Evolutionary conservation across 2,329 filamentous ascomycete species (phyloP).

Genomic region (Chaetomium globosum): DNA sequence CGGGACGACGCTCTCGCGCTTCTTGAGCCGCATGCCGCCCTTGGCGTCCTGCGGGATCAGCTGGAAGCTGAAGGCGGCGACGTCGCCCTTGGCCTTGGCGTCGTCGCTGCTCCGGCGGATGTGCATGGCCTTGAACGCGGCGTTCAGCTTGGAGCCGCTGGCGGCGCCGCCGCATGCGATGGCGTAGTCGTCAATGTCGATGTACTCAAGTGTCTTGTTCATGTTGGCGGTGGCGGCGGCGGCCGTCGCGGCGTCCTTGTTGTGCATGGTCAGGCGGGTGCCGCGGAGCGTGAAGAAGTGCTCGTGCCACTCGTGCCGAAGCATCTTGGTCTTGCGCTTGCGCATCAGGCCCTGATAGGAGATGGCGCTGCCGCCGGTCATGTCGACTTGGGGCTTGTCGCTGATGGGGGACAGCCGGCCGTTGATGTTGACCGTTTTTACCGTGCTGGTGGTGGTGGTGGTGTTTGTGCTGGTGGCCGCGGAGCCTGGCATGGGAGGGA

Average conservation of each 20-base stretch:
- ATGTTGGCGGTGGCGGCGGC: conserved; percentile 52
- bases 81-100: conserved; percentile 53
- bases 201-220: conserved; percentile 70
- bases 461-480: conserved; percentile 16
- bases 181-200: conserved; percentile 87
- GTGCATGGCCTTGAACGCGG: conserved; percentile 80
- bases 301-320: conserved; percentile 92
- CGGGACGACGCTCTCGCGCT: conserved; percentile 54
- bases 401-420: conserved; percentile 41
- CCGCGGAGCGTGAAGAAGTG: conserved; percentile 85
- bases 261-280: conserved; percentile 75
- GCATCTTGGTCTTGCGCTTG: conserved; percentile 85
- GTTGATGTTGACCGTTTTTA: conserved; percentile 34
- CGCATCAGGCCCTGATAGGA: conserved; percentile 87
- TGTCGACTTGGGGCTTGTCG: conserved; percentile 39
- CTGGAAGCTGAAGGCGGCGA: conserved; percentile 80
- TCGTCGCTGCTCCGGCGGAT: conserved; percentile 60
- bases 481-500: conserved; percentile 44
- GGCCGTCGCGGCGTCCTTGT: conserved; percentile 37
- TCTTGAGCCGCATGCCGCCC: conserved; percentile 54
- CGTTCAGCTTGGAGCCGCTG: conserved; percentile 75
- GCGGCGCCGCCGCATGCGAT: conserved; percentile 80
- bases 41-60: conserved; percentile 71
- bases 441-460: conserved; percentile 20
- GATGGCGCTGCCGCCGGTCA: conserved; percentile 54